phyloP scores from a whole-genome alignment of 2,329 filamentous ascomycete genomes.

The Helotiales sp. region DNA sequence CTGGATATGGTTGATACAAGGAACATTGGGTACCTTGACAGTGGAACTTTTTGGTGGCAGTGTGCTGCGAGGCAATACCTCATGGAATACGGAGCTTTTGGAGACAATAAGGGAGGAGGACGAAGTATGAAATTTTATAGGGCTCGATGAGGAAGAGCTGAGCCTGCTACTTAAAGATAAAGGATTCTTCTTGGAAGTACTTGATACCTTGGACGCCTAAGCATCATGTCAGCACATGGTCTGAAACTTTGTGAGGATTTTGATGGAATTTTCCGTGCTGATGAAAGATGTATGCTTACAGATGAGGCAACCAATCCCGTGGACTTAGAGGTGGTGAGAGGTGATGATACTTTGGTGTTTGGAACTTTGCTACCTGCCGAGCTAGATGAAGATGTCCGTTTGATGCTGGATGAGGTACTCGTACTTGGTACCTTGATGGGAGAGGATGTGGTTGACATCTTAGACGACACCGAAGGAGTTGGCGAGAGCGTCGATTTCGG shows the following conservation, averaged over 20 bases:
- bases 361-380: too few relatives aligned
- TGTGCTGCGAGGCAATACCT: too few relatives aligned
- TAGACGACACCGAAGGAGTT: background rate
- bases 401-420: background rate
- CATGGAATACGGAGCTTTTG: too few relatives aligned
- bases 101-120: too few relatives aligned
- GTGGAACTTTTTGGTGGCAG: too few relatives aligned
- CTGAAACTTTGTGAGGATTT: background rate
- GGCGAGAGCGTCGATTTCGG: background rate
- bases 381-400: background rate
- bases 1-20: too few relatives aligned
- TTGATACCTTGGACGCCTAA: background rate
- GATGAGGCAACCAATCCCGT: background rate
- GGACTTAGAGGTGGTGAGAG: background rate
- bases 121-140: too few relatives aligned
- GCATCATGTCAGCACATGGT: background rate
- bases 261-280: background rate
- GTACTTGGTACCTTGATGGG: background rate
- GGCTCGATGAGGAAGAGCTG: too few relatives aligned
- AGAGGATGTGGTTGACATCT: background rate
- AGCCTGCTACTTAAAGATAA: background rate
- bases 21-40: too few relatives aligned
- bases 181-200: background rate
- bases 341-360: too few relatives aligned
- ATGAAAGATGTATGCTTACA: background rate